Percentiles rank a stretch among this genome's conserved stretches.
Conservation (phyloP, 164 flowering plant genomes). For the Nymphaea colorata region DNA sequence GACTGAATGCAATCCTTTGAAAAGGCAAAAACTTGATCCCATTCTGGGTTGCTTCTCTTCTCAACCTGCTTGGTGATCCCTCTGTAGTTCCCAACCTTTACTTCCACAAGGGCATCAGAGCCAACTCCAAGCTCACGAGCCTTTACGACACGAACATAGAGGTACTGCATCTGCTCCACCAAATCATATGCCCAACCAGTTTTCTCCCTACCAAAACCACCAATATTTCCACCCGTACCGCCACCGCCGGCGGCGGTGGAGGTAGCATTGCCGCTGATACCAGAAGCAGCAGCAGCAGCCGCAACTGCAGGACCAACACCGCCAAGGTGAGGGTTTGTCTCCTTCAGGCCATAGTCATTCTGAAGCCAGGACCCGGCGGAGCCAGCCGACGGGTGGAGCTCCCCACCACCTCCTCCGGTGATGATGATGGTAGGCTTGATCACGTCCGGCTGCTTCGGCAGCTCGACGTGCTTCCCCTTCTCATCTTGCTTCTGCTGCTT, state of each 20-base stretch:
- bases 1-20: conserved; percentile 72
- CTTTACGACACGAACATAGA: conserved; percentile 22
- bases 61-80: conserved; percentile 15
- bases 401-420: conserved; percentile 8
- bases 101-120: conserved; percentile 18
- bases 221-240: neutral
- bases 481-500: conserved; percentile 9
- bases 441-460: conserved; percentile 10
- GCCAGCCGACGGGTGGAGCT: conserved; percentile 1
- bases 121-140: conserved; percentile 8
- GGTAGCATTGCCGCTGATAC: neutral
- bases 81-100: conserved; percentile 29
- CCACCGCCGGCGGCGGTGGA: neutral
- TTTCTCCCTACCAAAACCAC: conserved; percentile 10
- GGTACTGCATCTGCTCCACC: conserved; percentile 29
- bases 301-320: conserved; percentile 25
- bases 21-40: conserved; percentile 80
- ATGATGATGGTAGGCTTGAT: conserved; percentile 12
- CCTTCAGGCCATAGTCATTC: conserved; percentile 54
- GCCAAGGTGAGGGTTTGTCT: conserved; percentile 74
- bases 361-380: conserved; percentile 11
- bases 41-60: conserved; percentile 39
- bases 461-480: conserved; percentile 8
- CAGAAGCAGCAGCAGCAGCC: too few relatives aligned
- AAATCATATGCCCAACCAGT: conserved; percentile 23